A percentile compares a stretch with the other conserved stretches of the same genome.
Conservation (phyloP, 164 flowering plant genomes). For the Liriodendron chinense region DNA sequence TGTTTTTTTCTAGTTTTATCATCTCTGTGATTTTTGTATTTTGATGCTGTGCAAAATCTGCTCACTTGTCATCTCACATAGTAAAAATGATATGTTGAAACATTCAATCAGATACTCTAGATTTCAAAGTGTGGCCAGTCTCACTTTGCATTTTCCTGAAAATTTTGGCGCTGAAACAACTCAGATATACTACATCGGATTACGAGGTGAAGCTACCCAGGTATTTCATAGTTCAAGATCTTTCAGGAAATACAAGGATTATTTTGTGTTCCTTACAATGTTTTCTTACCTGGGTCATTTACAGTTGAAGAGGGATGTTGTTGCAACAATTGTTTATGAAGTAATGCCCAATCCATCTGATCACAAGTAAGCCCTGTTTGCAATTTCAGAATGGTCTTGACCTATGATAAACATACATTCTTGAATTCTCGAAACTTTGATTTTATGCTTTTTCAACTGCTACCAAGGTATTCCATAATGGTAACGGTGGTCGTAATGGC, state of each 20-base stretch:
- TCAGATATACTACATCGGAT: constrained; percentile 84
- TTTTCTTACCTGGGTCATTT: constrained; percentile 12
- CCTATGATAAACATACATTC: background rate
- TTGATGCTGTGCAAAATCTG: background rate
- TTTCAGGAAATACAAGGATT: background rate
- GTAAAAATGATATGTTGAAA: background rate
- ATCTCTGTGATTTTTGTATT: background rate
- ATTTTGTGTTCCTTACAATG: constrained; percentile 8
- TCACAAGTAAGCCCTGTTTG: constrained; percentile 71
- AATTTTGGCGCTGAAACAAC: constrained; percentile 85
- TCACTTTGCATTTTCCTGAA: constrained; percentile 93
- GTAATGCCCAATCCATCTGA: constrained; percentile 96
- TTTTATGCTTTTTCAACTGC: background rate
- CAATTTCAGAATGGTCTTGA: background rate
- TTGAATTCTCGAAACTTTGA: background rate
- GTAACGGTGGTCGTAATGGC: no score
- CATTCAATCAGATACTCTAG: constrained; percentile 63
- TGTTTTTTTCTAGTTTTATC: background rate
- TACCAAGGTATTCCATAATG: no score
- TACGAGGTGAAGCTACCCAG: constrained; percentile 98
- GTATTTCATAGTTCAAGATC: constrained; percentile 26
- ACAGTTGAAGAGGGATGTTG: constrained; percentile 96
- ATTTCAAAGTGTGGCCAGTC: constrained; percentile 88
- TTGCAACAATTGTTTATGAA: constrained; percentile 90
- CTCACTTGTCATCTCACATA: background rate